Percentiles rank a stretch among this genome's conserved stretches.
These are phyloP conservation scores for Gremmenia infestans DNA, from an alignment of 2,329 filamentous ascomycete species.

Conservation along the genomic window DNA sequence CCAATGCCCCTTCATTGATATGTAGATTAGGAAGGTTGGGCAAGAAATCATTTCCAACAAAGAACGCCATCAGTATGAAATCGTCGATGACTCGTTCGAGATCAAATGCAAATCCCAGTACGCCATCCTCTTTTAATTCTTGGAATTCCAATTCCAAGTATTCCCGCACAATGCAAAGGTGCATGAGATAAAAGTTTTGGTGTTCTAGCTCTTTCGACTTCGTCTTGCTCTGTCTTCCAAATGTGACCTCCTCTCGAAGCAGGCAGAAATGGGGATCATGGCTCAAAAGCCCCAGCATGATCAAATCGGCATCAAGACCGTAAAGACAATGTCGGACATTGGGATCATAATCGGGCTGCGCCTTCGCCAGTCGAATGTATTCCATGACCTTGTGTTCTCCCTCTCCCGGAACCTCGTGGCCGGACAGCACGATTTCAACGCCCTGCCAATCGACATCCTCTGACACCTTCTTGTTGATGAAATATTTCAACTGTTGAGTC, in stretches of 20 bases:
- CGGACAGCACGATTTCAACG: conserved; percentile 91
- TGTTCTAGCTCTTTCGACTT: conserved; percentile 97
- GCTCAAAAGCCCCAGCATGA: conserved; percentile 95
- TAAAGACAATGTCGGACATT: conserved; percentile 97
- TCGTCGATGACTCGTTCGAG: conserved; percentile 97
- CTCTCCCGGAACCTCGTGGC: conserved; percentile 96
- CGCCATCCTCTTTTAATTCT: conserved; percentile 71
- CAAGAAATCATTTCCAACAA: conserved; percentile 98
- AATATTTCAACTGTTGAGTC: conserved; percentile 91
- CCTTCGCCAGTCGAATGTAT: conserved; percentile 96
- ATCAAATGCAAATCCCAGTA: conserved; percentile 75
- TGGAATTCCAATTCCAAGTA: conserved; percentile 97
- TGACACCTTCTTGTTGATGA: conserved; percentile 97
- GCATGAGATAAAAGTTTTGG: conserved; percentile 97
- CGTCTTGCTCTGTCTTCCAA: conserved; percentile 78
- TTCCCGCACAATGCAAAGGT: conserved; percentile 95
- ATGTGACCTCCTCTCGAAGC: conserved; percentile 94
- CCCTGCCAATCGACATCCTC: conserved; percentile 97
- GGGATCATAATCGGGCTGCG: conserved; percentile 84
- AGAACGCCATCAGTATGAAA: conserved; percentile 99
- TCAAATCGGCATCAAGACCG: conserved; percentile 93
- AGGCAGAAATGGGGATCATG: conserved; percentile 98
- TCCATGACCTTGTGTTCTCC: conserved; percentile 99
- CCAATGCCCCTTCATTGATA: conserved; percentile 96
- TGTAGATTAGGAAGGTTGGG: conserved; percentile 93